Base-by-base conservation (phyloP, 441 rosid genomes). In the Theobroma grandiflorum region DNA sequence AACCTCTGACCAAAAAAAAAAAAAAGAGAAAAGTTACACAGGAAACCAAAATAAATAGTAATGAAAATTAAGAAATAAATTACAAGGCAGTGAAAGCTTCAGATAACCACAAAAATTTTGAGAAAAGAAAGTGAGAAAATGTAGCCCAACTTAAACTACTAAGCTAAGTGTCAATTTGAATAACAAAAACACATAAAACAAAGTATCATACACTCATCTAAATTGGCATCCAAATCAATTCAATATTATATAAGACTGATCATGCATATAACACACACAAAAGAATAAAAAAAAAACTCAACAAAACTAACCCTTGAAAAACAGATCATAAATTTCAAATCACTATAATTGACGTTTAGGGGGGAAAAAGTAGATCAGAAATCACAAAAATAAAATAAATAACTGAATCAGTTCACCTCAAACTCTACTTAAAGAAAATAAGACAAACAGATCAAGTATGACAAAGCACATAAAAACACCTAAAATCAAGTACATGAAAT, bases 391-490 rank as follows among this genome's bases (percentile, higher is more conserved):
- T 22, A 5, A 53, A n/a, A 2, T 2, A 37, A 26, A 59, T 40
- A 38, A 38, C 0, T 64, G 38, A 76, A 66, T 53, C 80, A 52
- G 55, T 22, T 66, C 58, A 79, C 61, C 45, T 4, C 52, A 33
- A 58, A 55, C 64, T 47, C 57, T 20, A 66, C 33, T 58, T 40
- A 40, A 52, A 49, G 50, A 78, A 26, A 26, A 26, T 26, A 53
- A 4, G 43, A 49, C 63, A 38, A 69, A 45, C 59, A 80, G 78
- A 72, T 77, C 69, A 71, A 38, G 2, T 16, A 64, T 8, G 37
- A 57, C 6, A 82, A 75, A 37, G 26, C 8, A 20, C 4, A 77
- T 9, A 4, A 43, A 43, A 50, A 22, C 55, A 2, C 73, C 10
- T 33, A 33, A 52, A 59, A 40, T 16, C 49, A 22, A 65, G 15